Percentiles rank a stretch among this genome's conserved stretches.
Conservation (phyloP, 2,329 filamentous ascomycete genomes). For the Elsinoe ampelina region DNA sequence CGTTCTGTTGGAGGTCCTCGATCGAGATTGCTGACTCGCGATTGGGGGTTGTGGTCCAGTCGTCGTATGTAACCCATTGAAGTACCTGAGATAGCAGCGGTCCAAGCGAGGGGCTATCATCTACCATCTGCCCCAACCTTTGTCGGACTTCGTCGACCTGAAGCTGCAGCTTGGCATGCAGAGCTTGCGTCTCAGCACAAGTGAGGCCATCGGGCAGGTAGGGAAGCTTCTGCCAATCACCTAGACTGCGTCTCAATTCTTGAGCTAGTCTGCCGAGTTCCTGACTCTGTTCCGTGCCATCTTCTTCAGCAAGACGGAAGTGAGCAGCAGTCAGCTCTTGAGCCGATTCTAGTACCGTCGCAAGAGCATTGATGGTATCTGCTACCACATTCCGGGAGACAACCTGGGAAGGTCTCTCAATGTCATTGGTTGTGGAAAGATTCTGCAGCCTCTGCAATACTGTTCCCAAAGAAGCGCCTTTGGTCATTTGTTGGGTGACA, state of each 20-base stretch:
- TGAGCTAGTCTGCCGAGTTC: neutral
- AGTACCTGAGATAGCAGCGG: slow-evolving; percentile 16
- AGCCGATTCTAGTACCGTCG: slow-evolving; percentile 56
- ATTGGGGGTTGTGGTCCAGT: neutral
- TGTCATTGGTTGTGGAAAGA: slow-evolving; percentile 16
- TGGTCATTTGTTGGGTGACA: slow-evolving; percentile 28
- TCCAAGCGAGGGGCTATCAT: slow-evolving; percentile 15
- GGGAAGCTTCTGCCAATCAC: slow-evolving; percentile 3
- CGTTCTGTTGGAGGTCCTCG: slow-evolving; percentile 45
- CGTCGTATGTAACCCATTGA: slow-evolving; percentile 14
- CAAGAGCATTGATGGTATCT: slow-evolving; percentile 49
- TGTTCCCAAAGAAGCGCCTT: slow-evolving; percentile 29
- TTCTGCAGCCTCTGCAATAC: slow-evolving; percentile 28
- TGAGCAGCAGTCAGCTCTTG: slow-evolving; percentile 57
- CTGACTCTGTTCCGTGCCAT: slow-evolving; percentile 12
- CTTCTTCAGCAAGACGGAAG: slow-evolving; percentile 49
- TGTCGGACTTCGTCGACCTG: slow-evolving; percentile 1
- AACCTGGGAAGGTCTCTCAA: neutral
- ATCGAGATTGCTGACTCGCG: neutral
- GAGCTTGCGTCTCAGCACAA: neutral
- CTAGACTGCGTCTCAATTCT: neutral
- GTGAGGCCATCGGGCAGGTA: slow-evolving; percentile 2
- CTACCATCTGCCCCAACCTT: slow-evolving; percentile 4
- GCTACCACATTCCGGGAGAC: slow-evolving; percentile 15
- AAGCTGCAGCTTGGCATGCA: neutral